Evolutionary conservation across 2,329 filamentous ascomycete species (phyloP).

Genomic region (Chaetomiaceae sp.): DNA sequence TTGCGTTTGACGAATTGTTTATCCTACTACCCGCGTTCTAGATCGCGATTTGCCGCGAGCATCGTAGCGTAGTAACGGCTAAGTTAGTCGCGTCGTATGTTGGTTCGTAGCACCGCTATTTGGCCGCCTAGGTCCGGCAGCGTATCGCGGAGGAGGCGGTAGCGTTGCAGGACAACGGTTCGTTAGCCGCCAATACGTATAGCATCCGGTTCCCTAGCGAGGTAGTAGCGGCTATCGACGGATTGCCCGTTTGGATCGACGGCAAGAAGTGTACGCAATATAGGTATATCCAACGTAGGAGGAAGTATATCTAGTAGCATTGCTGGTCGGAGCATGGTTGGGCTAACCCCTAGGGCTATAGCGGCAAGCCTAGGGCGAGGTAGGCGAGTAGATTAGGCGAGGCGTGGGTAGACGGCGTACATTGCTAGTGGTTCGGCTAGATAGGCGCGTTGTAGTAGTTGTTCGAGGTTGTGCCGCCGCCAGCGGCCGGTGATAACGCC

Average conservation of each 20-base stretch:
- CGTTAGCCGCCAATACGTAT: neutral
- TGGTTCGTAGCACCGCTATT: neutral
- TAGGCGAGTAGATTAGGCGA: neutral
- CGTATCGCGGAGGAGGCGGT: neutral
- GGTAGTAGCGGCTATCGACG: neutral
- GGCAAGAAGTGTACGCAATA: neutral
- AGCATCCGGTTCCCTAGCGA: neutral
- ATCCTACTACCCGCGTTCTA: neutral
- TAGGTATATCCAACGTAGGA: neutral
- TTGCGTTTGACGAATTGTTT: neutral
- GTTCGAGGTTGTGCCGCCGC: too few relatives aligned
- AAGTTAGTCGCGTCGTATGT: neutral
- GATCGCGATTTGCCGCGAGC: neutral
- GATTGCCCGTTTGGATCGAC: neutral
- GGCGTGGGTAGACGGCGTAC: neutral
- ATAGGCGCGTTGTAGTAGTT: neutral
- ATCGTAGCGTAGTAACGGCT: neutral
- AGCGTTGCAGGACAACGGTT: neutral
- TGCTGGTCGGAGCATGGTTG: neutral
- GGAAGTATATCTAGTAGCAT: neutral
- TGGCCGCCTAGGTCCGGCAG: neutral
- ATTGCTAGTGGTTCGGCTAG: constrained; percentile 6
- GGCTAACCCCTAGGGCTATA: neutral
- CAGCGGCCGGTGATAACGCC: neutral
- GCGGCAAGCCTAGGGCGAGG: neutral